These are phyloP conservation scores for Serendipita vermifera DNA, from an alignment of 768 basidiomycete genomes.

Conservation along the genomic window DNA sequence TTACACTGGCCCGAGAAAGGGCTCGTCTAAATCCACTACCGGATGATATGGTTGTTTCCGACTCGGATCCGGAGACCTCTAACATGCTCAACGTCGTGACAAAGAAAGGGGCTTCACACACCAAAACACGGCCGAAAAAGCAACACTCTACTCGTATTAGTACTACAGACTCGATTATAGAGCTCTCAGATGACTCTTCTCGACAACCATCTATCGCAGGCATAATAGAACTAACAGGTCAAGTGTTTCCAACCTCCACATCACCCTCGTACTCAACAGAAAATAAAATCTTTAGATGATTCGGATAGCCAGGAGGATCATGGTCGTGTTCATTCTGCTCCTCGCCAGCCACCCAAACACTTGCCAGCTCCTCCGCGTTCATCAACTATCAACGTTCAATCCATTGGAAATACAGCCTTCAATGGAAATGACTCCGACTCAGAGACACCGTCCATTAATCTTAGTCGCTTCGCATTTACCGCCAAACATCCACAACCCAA, in stretches of 20 bases:
- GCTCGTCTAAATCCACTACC: neutral
- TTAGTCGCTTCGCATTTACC: neutral
- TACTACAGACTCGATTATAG: conserved; percentile 4
- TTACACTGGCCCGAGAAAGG: no score
- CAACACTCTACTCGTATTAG: neutral
- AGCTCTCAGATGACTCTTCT: neutral
- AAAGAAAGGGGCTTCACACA: neutral
- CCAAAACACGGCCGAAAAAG: neutral
- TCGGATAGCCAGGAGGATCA: neutral
- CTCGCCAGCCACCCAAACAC: neutral
- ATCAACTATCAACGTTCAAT: no score
- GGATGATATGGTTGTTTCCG: neutral
- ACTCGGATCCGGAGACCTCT: neutral
- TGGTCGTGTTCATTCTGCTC: neutral
- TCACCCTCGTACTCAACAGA: neutral
- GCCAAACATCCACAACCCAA: neutral
- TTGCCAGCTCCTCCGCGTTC: no score
- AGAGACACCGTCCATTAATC: neutral
- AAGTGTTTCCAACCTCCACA: neutral
- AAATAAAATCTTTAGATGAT: neutral
- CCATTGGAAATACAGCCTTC: neutral
- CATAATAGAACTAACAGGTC: conserved; percentile 1
- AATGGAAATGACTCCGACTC: neutral
- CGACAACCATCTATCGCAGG: neutral
- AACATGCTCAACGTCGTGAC: neutral